These are phyloP conservation scores for Sarocladium oryzae DNA, from an alignment of 2,329 filamentous ascomycete genomes.

Conservation along the genomic window DNA sequence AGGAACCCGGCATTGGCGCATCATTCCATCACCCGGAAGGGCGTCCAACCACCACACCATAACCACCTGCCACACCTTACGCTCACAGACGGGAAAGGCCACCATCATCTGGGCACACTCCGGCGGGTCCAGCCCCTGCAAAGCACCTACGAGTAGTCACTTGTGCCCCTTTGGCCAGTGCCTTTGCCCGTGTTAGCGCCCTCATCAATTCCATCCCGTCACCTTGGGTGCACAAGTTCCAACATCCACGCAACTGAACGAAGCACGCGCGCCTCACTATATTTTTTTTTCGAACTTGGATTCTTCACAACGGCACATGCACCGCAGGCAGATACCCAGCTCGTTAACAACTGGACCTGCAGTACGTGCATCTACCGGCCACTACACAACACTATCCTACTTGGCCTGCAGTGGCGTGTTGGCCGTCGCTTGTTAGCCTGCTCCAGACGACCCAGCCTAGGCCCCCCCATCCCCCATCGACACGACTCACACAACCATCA, in stretches of 20 bases:
- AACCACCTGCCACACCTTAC: neutral
- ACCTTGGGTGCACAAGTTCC: neutral
- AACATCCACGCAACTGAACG: too few relatives aligned
- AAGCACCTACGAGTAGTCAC: neutral
- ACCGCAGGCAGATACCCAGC: neutral
- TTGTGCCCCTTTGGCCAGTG: slow-evolving; percentile 2
- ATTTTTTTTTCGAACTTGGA: too few relatives aligned
- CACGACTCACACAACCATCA: slow-evolving; percentile 7
- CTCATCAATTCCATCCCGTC: neutral
- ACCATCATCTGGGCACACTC: neutral
- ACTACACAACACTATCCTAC: neutral
- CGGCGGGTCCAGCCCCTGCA: slow-evolving; percentile 5
- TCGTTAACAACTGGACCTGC: neutral
- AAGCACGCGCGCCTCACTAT: too few relatives aligned
- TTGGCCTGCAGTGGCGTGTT: slow-evolving; percentile 7
- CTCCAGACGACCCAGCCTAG: slow-evolving; percentile 6
- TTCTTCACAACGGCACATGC: too few relatives aligned
- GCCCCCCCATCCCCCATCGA: neutral
- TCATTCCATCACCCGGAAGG: neutral
- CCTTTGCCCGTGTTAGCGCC: slow-evolving; percentile 4
- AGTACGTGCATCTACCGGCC: neutral
- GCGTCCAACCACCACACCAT: neutral
- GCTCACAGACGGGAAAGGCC: neutral
- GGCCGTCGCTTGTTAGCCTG: slow-evolving; percentile 8
- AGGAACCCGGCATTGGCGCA: neutral